Conservation (phyloP, 108 stramenopile species). For the Discostella pseudostelligera region DNA sequence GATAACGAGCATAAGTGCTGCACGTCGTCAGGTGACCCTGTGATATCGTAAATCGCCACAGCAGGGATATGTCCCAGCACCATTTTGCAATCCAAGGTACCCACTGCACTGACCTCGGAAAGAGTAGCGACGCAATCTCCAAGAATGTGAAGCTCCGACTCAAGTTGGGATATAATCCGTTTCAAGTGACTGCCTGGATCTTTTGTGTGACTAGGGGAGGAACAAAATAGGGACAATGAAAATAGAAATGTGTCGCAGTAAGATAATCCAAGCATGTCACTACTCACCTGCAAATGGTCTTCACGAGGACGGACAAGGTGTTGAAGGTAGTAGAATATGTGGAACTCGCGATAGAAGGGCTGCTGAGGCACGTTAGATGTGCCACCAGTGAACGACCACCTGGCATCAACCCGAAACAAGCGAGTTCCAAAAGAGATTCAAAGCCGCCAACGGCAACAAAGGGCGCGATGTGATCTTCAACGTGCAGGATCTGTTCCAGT, state of each 20-base stretch:
- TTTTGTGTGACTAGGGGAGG: constrained; percentile 34
- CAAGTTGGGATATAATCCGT: constrained; percentile 48
- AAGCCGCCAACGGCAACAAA: constrained; percentile 82
- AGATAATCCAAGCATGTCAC: background rate
- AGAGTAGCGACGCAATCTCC: constrained; percentile 23
- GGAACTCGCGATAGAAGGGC: constrained; percentile 68
- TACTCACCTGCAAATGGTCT: constrained; percentile 44
- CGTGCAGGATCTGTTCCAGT: constrained; percentile 84
- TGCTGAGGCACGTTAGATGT: constrained; percentile 75
- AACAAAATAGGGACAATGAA: background rate
- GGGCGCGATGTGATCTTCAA: constrained; percentile 72
- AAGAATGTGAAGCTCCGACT: constrained; percentile 36
- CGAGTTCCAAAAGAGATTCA: constrained; percentile 68
- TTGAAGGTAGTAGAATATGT: constrained; percentile 76
- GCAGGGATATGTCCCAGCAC: constrained; percentile 57
- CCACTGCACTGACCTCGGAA: constrained; percentile 4
- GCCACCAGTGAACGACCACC: constrained; percentile 66
- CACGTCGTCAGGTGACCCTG: constrained; percentile 11
- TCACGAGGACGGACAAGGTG: constrained; percentile 60
- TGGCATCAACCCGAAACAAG: constrained; percentile 65
- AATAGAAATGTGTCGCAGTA: background rate
- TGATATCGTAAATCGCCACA: constrained; percentile 54
- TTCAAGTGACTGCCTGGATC: constrained; percentile 64
- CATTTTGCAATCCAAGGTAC: constrained; percentile 39
- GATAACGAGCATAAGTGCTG: constrained; percentile 24